Evolutionary conservation across 441 rosid genomes (phyloP).

Genomic region (Codiaeum variegatum): DNA sequence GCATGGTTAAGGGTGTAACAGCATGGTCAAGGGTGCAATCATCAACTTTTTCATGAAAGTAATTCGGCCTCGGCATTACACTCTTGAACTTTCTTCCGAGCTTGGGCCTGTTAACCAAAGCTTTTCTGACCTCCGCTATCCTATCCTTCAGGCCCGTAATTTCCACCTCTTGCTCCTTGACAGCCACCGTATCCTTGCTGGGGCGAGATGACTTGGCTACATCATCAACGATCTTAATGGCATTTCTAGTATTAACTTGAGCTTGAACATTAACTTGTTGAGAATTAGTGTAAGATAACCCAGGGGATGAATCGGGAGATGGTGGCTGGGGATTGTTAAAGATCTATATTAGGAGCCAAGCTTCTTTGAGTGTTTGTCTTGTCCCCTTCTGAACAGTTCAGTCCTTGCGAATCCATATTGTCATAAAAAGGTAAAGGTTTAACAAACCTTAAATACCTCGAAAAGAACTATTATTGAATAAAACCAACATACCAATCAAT

Average conservation of each 20-base stretch:
- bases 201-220: too few species aligned
- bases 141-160: too few species aligned
- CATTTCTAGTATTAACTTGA: slow-evolving; percentile 6
- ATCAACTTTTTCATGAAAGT: too few species aligned
- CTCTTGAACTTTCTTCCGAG: too few species aligned
- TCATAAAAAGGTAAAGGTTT: background rate
- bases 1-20: too few species aligned
- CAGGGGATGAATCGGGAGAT: slow-evolving; percentile 9
- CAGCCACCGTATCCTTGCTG: too few species aligned
- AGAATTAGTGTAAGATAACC: slow-evolving; percentile 1
- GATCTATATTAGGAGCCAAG: slow-evolving; percentile 15
- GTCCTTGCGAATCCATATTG: slow-evolving; percentile 12
- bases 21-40: too few species aligned
- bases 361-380: background rate
- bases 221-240: slow-evolving; percentile 6
- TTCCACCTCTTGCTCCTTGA: too few species aligned
- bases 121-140: too few species aligned
- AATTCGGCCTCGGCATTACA: too few species aligned
- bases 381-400: slow-evolving; percentile 8
- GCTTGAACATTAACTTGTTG: background rate
- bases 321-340: slow-evolving; percentile 10
- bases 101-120: too few species aligned
- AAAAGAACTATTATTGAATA: background rate
- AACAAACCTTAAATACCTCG: slow-evolving; percentile 3
- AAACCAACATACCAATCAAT: background rate